Base-by-base conservation (phyloP, 2,329 filamentous ascomycete species). In the Curvularia sp. region DNA sequence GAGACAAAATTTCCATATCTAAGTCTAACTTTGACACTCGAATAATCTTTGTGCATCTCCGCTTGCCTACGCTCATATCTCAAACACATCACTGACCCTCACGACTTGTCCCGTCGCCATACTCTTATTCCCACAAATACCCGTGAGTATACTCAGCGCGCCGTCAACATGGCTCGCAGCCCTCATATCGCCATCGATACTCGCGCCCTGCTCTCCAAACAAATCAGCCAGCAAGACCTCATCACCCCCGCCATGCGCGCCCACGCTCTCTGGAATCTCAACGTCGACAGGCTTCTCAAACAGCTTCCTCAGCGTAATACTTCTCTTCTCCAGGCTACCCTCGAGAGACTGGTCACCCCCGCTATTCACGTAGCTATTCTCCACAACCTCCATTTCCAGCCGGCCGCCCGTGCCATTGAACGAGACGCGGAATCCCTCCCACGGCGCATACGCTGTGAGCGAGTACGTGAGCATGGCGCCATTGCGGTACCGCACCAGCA, bases 181-280 rank as follows among this genome's bases (percentile, higher is more conserved):
- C 1, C 85, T 77, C 73, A 80, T 81, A 80, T 74, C 83, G 77
- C 66, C 49, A 43, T 68, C 28, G 18, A 69, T 71, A 15, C 87
- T 84, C 10, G 80, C 78, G 1, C 80, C 79, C 0, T 79, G 77
- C 60, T 81, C 80, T 0, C 84, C 85, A 66, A 88, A 87, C 10
- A 88, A 54, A 63, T 88, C 85, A 30, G 83, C 80, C 30, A 88
- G 66, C 50, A 88, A 62, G 0, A 86, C 81, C 0, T 80, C 80
- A 62, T 88, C 86, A 0, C 86, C 86, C 2, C 86, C 86, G 1
- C 86, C 86, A 55, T 88, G 86, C 0, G 84, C 85, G 0, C 86
- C 86, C 1, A 79, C 73, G 8, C 81, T 81, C 3, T 82, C 80
- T 0, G 77, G 75, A 23, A 88, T 81, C 60, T 83, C 80, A 6